Conservation (phyloP, 495 filamentous ascomycete species). For the Neurospora hispaniola region DNA sequence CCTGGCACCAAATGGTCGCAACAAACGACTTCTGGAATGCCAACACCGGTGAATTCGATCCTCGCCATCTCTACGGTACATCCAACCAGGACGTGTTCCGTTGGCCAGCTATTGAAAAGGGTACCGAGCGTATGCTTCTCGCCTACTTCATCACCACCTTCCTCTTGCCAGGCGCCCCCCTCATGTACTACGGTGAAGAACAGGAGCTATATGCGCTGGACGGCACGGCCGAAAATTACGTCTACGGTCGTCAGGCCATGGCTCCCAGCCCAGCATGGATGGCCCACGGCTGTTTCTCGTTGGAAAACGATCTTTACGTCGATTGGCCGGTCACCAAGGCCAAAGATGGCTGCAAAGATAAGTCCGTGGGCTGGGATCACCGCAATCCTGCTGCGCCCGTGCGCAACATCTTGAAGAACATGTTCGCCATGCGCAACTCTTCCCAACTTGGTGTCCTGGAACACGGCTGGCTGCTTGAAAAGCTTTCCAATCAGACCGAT, state of each 20-base stretch:
- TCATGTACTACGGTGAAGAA: slow-evolving; percentile 61
- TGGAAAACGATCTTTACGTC: slow-evolving; percentile 46
- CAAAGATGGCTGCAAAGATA: slow-evolving; percentile 48
- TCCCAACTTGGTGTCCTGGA: slow-evolving; percentile 47
- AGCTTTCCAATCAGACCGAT: slow-evolving; percentile 49
- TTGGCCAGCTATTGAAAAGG: slow-evolving; percentile 57
- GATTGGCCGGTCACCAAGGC: slow-evolving; percentile 50
- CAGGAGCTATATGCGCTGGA: slow-evolving; percentile 60
- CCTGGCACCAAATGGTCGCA: slow-evolving; percentile 50
- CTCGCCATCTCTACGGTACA: slow-evolving; percentile 58
- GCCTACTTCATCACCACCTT: slow-evolving; percentile 55
- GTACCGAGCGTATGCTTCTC: slow-evolving; percentile 51
- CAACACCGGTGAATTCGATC: slow-evolving; percentile 57
- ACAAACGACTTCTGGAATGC: slow-evolving; percentile 58
- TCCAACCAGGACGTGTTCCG: slow-evolving; percentile 70
- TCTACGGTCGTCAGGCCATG: slow-evolving; percentile 62
- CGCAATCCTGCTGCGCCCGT: slow-evolving; percentile 58
- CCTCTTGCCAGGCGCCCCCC: slow-evolving; percentile 55
- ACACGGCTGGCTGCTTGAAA: slow-evolving; percentile 51
- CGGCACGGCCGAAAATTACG: slow-evolving; percentile 56
- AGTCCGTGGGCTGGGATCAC: slow-evolving; percentile 50
- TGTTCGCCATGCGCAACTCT: slow-evolving; percentile 49
- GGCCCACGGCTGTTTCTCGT: slow-evolving; percentile 55
- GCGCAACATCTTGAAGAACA: slow-evolving; percentile 55
- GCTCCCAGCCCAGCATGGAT: slow-evolving; percentile 57